Conservation (phyloP, 306 rosid genomes). For the Acacia melanoxylon region DNA sequence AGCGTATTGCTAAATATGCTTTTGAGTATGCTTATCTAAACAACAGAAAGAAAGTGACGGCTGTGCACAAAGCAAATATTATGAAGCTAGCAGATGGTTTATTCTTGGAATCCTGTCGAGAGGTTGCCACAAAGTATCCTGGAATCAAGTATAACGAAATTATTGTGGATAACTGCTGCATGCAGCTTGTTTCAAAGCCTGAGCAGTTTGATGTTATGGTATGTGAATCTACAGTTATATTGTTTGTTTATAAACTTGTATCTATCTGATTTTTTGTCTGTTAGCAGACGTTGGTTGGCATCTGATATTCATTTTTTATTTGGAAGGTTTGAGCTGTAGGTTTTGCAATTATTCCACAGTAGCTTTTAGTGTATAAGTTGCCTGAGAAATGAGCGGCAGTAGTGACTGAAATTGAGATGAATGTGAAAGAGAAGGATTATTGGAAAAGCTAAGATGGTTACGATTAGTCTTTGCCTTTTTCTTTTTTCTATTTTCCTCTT, state of each 20-base stretch:
- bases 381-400: neutral
- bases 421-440: neutral
- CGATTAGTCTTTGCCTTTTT: neutral
- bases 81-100: neutral
- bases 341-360: neutral
- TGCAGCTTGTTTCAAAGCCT: slow-evolving; percentile 6
- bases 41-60: neutral
- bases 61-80: neutral
- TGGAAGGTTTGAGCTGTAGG: neutral
- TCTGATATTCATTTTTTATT: neutral
- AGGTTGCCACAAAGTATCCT: neutral
- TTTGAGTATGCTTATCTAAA: neutral
- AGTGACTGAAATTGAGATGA: neutral
- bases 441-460: neutral
- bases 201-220: slow-evolving; percentile 72
- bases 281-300: neutral
- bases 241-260: neutral
- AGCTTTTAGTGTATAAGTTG: neutral
- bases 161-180: neutral
- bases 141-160: neutral
- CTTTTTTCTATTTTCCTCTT: neutral
- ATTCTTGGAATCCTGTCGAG: slow-evolving; percentile 1
- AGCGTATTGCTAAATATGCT: neutral
- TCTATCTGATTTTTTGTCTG: neutral
- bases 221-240: slow-evolving; percentile 18